Evolutionary conservation across 139 green algal species (phyloP).

Genomic region (Pleodorina starrii): DNA sequence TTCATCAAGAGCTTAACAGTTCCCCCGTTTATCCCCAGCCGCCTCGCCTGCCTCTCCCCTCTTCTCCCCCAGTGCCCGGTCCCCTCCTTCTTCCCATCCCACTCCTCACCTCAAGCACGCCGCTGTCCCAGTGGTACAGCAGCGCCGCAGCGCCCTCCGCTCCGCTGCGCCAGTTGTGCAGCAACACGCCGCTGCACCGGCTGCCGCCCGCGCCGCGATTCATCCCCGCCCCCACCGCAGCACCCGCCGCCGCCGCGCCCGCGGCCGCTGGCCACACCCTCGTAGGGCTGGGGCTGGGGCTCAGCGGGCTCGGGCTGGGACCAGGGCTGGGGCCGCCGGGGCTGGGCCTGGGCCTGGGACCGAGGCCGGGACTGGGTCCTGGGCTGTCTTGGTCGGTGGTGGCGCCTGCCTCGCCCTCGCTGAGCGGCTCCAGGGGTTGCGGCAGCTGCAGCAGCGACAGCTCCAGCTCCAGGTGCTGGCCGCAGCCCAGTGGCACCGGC

Average conservation of each 20-base stretch:
- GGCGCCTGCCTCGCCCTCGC: background rate
- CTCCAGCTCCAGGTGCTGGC: background rate
- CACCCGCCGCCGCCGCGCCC: too few relatives aligned
- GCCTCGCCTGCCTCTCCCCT: too few relatives aligned
- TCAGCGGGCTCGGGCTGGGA: background rate
- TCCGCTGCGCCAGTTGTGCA: conserved; percentile 70
- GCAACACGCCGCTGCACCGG: conserved; percentile 41
- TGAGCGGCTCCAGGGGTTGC: background rate
- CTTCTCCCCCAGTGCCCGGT: too few relatives aligned
- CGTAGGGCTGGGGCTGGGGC: too few relatives aligned
- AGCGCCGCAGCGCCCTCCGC: conserved; percentile 83
- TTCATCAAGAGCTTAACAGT: too few relatives aligned
- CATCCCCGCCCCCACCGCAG: too few relatives aligned
- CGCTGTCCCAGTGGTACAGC: conserved; percentile 80
- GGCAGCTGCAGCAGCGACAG: conserved; percentile 11
- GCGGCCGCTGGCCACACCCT: too few relatives aligned
- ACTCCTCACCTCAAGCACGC: conserved; percentile 61
- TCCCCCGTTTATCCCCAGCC: too few relatives aligned
- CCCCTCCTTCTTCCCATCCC: too few relatives aligned
- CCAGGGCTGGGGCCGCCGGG: background rate
- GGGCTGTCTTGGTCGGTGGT: background rate
- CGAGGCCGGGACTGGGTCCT: background rate
- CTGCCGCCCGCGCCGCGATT: background rate
- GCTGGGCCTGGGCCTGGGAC: background rate
- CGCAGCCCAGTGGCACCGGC: background rate